These are phyloP conservation scores for Metarhizium brunneum DNA, from an alignment of 2,329 filamentous ascomycete genomes.

Conservation along the genomic window DNA sequence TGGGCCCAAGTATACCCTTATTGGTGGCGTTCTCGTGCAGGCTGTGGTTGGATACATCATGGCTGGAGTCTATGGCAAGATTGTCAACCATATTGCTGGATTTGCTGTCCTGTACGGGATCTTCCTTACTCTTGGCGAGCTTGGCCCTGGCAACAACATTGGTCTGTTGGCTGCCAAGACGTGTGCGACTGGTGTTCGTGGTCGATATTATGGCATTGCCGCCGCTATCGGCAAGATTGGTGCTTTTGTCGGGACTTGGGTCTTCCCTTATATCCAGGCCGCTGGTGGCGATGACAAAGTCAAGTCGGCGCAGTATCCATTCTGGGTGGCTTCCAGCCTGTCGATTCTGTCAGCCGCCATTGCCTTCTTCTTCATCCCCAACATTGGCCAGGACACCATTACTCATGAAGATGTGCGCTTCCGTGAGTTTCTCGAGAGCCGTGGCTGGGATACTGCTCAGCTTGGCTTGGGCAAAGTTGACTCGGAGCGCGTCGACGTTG, in stretches of 20 bases:
- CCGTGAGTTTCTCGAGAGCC: constrained; percentile 57
- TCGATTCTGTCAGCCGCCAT: constrained; percentile 62
- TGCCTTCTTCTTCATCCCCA: constrained; percentile 56
- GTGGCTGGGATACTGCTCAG: constrained; percentile 66
- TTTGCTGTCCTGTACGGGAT: constrained; percentile 28
- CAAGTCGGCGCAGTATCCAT: constrained; percentile 71
- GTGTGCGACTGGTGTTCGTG: constrained; percentile 76
- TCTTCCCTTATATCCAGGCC: constrained; percentile 46
- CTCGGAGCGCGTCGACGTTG: neutral
- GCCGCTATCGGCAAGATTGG: constrained; percentile 68
- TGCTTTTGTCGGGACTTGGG: constrained; percentile 78
- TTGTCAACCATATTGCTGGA: constrained; percentile 44
- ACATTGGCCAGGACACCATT: constrained; percentile 81
- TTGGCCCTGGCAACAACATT: constrained; percentile 88
- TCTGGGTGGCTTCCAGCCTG: constrained; percentile 72
- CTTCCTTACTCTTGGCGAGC: constrained; percentile 29
- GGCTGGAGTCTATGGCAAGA: constrained; percentile 64
- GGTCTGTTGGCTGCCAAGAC: constrained; percentile 81
- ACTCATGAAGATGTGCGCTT: constrained; percentile 68
- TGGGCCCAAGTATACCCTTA: constrained; percentile 67
- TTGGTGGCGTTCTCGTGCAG: constrained; percentile 61
- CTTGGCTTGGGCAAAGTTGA: constrained; percentile 25
- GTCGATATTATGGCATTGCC: constrained; percentile 61
- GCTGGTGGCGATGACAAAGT: constrained; percentile 44
- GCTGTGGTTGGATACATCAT: constrained; percentile 80